phyloP scores from a whole-genome alignment of 1,139 yeast genomes.

The Debaryomyces fabryi region DNA sequence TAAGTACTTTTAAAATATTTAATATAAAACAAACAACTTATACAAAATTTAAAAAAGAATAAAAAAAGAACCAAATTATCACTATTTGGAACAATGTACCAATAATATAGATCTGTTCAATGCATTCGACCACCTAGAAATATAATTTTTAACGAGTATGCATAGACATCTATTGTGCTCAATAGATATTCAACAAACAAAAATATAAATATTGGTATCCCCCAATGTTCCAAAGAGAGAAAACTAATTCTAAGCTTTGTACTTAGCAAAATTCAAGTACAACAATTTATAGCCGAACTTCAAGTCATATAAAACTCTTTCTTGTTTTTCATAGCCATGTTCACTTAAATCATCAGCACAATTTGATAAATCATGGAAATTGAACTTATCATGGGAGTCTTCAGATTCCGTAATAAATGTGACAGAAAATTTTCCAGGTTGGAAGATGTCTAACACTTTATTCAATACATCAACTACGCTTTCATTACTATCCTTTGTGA shows the following conservation, averaged over 20 bases:
- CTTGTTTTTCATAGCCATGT: slow-evolving; percentile 64
- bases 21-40: background rate
- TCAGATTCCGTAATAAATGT: slow-evolving; percentile 56
- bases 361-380: slow-evolving; percentile 32
- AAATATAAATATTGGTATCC: slow-evolving; percentile 12
- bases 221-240: slow-evolving; percentile 12
- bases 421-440: slow-evolving; percentile 76
- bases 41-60: background rate
- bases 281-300: slow-evolving; percentile 48
- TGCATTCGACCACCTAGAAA: slow-evolving; percentile 9
- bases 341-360: slow-evolving; percentile 37
- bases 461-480: slow-evolving; percentile 55
- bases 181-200: background rate
- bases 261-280: slow-evolving; percentile 48
- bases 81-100: slow-evolving; percentile 7
- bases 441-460: slow-evolving; percentile 64
- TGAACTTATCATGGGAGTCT: slow-evolving; percentile 13
- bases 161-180: background rate
- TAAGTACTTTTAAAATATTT: background rate
- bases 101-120: background rate
- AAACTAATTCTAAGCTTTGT: slow-evolving; percentile 5
- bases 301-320: slow-evolving; percentile 72
- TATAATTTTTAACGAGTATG: background rate
- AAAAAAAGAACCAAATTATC: background rate
- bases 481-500: slow-evolving; percentile 34